These are phyloP conservation scores for Hyaloperonospora arabidopsidis DNA, from an alignment of 352 stramenopile species.

Conservation along the genomic window DNA sequence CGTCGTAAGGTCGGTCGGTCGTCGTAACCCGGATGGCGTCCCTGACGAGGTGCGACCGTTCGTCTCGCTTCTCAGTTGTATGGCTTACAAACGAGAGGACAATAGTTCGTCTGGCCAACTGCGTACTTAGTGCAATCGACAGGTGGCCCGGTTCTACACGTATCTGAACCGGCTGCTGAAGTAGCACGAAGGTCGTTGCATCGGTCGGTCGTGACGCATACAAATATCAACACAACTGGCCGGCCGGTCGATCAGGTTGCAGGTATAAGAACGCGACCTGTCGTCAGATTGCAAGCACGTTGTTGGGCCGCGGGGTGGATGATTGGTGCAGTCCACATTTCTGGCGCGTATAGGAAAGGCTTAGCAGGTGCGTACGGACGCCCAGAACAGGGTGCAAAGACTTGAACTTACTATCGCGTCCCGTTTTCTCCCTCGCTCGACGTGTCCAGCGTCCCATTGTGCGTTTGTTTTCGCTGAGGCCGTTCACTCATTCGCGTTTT, in stretches of 20 bases:
- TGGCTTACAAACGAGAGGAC: constrained; percentile 4
- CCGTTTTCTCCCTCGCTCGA: too few species aligned
- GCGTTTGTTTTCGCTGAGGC: constrained; percentile 1
- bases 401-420: too few species aligned
- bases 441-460: constrained; percentile 8
- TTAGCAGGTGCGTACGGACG: constrained; percentile 13
- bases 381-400: background rate
- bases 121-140: constrained; percentile 7
- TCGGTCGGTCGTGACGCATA: constrained; percentile 12
- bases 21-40: too few species aligned
- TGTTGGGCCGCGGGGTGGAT: constrained; percentile 16
- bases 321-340: constrained; percentile 25
- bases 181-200: constrained; percentile 7
- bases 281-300: constrained; percentile 23
- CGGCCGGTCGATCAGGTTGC: constrained; percentile 14
- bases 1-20: too few species aligned
- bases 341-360: constrained; percentile 24
- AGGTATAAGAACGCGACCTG: constrained; percentile 18
- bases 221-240: background rate
- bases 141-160: too few species aligned
- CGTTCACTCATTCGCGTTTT: constrained; percentile 31
- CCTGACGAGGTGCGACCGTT: too few species aligned
- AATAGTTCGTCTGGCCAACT: background rate
- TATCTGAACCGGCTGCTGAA: constrained; percentile 15
- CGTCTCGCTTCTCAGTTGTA: background rate